Evolutionary conservation across 805 yeast species (phyloP), one percentile per base, ranked within the genome.

Genomic region (Saccharomycopsis selenospora): DNA sequence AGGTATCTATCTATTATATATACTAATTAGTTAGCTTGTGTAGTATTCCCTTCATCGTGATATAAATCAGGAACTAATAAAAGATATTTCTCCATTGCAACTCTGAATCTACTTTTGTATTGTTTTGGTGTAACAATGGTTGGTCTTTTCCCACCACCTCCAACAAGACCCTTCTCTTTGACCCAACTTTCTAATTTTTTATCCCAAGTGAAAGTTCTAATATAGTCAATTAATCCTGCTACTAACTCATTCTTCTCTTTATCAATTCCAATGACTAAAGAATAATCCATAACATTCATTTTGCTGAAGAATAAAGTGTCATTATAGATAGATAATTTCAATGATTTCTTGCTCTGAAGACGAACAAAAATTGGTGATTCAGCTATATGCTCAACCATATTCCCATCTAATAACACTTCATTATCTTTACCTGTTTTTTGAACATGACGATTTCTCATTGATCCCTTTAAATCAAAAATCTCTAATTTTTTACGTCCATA

Each of bases 211-310:
- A 91, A 93, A 0, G 99, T 89, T 51, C 99, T 68, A 40, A 93
- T 80, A 71, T 95, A 93, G 64, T 93, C 85, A 53, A 93, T 91
- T 36, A 93, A 90, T 3, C 99, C 99, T 11, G 90, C 96, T 14
- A 89, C 89, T 33, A 93, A 70, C 48, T 82, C 82, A 10, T 68
- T 62, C 42, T 70, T 72, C 13, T 64, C 67, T 8, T 72, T 68
- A 61, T 93, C 95, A 36, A 93, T 86, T 0, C 98, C 99, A 51
- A 93, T 82, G 7, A 93, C 96, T 55, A 93, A 70, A 0, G 98
- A 91, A 61, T 93, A 93, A 64, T 93, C 99, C 99, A 93, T 93
- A 3, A 93, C 98, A 61, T 93, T 95, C 95, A 93, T 87, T 59
- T 95, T 93, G 2, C 96, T 89, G 46, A 93, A 68, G 62, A 93